Percentiles rank a stretch among this genome's conserved stretches.
Conservation (phyloP, 331 rosid genomes). For the Acacia concinna region DNA sequence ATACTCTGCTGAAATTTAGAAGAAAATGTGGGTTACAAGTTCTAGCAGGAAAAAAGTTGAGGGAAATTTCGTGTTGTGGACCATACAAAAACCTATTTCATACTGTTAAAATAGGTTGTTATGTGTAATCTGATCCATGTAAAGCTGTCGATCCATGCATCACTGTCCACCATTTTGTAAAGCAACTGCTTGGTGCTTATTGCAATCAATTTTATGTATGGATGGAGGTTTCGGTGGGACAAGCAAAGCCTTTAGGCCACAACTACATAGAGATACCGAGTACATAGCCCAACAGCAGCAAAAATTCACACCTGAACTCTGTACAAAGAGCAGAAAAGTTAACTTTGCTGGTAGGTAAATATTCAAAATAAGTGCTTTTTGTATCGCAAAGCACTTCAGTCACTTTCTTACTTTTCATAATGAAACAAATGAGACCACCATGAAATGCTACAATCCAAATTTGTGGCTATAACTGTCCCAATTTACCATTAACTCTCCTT, state of each 20-base stretch:
- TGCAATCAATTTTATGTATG: slow-evolving; percentile 19
- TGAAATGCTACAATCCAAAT: slow-evolving; percentile 34
- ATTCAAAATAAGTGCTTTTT: slow-evolving; percentile 9
- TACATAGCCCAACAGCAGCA: slow-evolving; percentile 28
- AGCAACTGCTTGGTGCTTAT: neutral
- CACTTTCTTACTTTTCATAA: slow-evolving; percentile 33
- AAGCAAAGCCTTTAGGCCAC: slow-evolving; percentile 41
- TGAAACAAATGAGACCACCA: slow-evolving; percentile 47
- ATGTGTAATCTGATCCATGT: slow-evolving; percentile 22
- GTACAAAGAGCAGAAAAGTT: slow-evolving; percentile 29
- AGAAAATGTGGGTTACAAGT: neutral
- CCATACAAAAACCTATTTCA: slow-evolving; percentile 7
- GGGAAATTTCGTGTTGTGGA: slow-evolving; percentile 15
- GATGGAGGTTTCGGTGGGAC: slow-evolving; percentile 40
- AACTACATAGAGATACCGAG: neutral
- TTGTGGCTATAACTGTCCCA: slow-evolving; percentile 38
- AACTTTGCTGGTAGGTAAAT: slow-evolving; percentile 27
- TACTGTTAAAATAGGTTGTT: slow-evolving; percentile 3
- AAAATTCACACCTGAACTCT: slow-evolving; percentile 24
- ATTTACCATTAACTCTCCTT: slow-evolving; percentile 30
- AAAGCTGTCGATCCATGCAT: slow-evolving; percentile 28
- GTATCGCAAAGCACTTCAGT: slow-evolving; percentile 27
- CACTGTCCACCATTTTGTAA: slow-evolving; percentile 21
- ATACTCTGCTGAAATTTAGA: neutral
- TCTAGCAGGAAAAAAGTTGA: neutral